Percentiles rank a stretch among this genome's conserved stretches.
Evolutionary conservation across 805 yeast genomes (phyloP).

Genomic region (Zygotorulaspora chibaensis): DNA sequence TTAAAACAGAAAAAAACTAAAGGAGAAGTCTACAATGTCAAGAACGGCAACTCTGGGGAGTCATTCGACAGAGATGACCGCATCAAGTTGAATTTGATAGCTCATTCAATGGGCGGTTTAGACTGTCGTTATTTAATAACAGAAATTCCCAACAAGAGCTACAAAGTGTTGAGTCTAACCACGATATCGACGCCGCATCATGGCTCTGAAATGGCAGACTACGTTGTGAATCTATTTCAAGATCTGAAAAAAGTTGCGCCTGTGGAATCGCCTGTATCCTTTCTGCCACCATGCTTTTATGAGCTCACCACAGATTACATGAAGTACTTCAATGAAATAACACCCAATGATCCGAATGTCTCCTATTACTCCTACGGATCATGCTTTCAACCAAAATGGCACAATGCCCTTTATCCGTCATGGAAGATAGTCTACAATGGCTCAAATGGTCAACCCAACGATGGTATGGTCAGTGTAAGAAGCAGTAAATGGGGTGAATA

Average conservation of each 20-base stretch:
- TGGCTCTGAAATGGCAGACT: slow-evolving; percentile 82
- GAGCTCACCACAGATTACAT: slow-evolving; percentile 61
- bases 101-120: slow-evolving; percentile 94
- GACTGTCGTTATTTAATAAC: slow-evolving; percentile 77
- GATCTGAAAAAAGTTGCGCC: slow-evolving; percentile 28
- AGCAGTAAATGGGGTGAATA: slow-evolving; percentile 84
- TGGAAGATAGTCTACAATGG: slow-evolving; percentile 57
- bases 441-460: slow-evolving; percentile 54
- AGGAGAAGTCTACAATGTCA: slow-evolving; percentile 25
- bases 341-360: slow-evolving; percentile 56
- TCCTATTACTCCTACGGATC: slow-evolving; percentile 84
- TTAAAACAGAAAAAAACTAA: slow-evolving; percentile 19
- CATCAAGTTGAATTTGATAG: slow-evolving; percentile 64
- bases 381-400: slow-evolving; percentile 55
- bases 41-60: slow-evolving; percentile 4
- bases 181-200: slow-evolving; percentile 86
- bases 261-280: slow-evolving; percentile 5
- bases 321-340: slow-evolving; percentile 48
- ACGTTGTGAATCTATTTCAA: slow-evolving; percentile 39
- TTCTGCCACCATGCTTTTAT: slow-evolving; percentile 45
- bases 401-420: slow-evolving; percentile 55
- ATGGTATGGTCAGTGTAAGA: slow-evolving; percentile 77
- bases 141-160: slow-evolving; percentile 43
- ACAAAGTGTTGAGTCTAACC: slow-evolving; percentile 67
- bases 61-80: slow-evolving; percentile 23